Conservation (phyloP, 2,329 filamentous ascomycete species). For the Diaporthe vaccinii region DNA sequence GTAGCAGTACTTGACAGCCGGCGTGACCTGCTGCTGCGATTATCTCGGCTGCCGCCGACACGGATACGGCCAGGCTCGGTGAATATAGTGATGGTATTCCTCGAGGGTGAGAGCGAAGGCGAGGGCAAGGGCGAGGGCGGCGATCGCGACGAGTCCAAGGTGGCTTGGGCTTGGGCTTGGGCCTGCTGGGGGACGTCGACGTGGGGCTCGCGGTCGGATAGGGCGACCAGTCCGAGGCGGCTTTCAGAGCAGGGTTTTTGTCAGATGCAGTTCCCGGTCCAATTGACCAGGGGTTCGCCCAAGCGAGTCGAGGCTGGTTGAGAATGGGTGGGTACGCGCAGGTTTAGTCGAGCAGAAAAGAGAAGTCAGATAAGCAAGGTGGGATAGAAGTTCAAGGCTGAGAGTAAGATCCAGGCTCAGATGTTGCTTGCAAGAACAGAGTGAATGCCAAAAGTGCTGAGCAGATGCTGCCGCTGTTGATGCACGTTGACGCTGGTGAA, state of each 20-base stretch:
- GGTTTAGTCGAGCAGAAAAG: neutral
- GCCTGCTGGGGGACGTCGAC: constrained; percentile 1
- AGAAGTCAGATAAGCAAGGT: neutral
- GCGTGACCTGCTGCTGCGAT: neutral
- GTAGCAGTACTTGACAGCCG: constrained; percentile 4
- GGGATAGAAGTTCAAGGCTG: neutral
- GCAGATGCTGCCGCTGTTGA: neutral
- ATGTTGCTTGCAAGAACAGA: neutral
- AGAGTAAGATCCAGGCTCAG: neutral
- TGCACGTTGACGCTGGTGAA: neutral
- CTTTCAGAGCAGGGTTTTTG: constrained; percentile 15
- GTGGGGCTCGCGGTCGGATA: constrained; percentile 18
- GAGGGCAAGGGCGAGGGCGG: constrained; percentile 14
- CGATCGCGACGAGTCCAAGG: constrained; percentile 28
- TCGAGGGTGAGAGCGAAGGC: neutral
- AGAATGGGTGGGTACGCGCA: neutral
- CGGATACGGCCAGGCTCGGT: constrained; percentile 5
- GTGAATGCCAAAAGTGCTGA: neutral
- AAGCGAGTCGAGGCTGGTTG: neutral
- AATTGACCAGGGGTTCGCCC: constrained; percentile 8
- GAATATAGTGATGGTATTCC: constrained; percentile 26
- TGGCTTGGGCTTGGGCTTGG: constrained; percentile 21
- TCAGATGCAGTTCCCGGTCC: constrained; percentile 7
- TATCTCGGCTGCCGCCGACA: neutral
- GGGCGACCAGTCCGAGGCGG: constrained; percentile 11